phyloP scores from a whole-genome alignment of 495 filamentous ascomycete genomes.

The Evernia prunastri region DNA sequence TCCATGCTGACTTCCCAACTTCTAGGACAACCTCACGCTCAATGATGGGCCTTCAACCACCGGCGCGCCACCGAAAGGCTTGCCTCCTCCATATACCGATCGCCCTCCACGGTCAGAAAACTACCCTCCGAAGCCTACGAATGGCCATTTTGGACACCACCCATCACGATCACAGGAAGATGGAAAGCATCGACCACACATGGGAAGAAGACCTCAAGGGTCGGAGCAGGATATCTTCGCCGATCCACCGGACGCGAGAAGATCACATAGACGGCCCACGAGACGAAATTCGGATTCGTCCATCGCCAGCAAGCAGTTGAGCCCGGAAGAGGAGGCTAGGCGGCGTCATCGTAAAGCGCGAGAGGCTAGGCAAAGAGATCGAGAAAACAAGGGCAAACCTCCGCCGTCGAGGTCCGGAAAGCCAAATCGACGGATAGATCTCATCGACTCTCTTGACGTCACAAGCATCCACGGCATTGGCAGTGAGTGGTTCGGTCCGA shows the following conservation, averaged over 20 bases:
- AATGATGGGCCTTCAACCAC: conserved; percentile 37
- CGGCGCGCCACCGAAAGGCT: conserved; percentile 31
- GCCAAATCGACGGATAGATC: conserved; percentile 64
- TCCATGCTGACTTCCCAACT: conserved; percentile 8
- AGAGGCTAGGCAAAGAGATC: conserved; percentile 54
- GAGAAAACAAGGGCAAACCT: conserved; percentile 44
- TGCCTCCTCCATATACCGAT: conserved; percentile 37
- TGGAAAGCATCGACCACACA: conserved; percentile 30
- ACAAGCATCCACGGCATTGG: conserved; percentile 95
- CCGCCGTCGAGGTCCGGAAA: conserved; percentile 40
- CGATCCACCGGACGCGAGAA: conserved; percentile 42
- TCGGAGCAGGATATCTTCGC: conserved; percentile 54
- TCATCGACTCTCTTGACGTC: conserved; percentile 96
- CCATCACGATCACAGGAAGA: conserved; percentile 58
- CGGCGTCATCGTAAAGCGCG: conserved; percentile 63
- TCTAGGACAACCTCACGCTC: conserved; percentile 45
- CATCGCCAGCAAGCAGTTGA: conserved; percentile 55
- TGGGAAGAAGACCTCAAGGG: conserved; percentile 29
- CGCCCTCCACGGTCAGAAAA: conserved; percentile 38
- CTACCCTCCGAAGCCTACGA: conserved; percentile 30
- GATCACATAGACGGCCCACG: conserved; percentile 44
- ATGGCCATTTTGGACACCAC: conserved; percentile 46
- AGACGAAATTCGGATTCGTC: conserved; percentile 95
- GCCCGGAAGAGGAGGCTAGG: conserved; percentile 69
- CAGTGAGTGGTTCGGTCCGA: conserved; percentile 51